These are phyloP conservation scores for Chloromonas sp. DNA, from an alignment of 163 green algal species.

Conservation along the genomic window DNA sequence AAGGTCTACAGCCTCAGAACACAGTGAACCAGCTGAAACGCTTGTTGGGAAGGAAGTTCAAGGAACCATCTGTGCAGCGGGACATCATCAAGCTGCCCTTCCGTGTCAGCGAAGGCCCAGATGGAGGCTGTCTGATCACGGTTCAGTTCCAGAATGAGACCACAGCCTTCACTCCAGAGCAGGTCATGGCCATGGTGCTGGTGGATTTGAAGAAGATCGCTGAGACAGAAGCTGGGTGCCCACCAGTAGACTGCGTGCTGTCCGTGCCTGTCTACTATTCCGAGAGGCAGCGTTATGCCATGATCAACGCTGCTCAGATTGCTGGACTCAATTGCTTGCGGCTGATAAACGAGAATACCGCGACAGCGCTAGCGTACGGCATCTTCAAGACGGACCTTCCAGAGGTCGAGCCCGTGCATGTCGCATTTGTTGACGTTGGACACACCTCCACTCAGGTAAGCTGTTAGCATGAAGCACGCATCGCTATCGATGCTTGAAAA, in stretches of 20 bases:
- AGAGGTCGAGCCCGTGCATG: constrained; percentile 77
- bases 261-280: constrained; percentile 85
- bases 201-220: constrained; percentile 85
- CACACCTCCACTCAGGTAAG: constrained; percentile 80
- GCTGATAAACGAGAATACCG: constrained; percentile 94
- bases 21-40: constrained; percentile 92
- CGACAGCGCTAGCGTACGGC: constrained; percentile 91
- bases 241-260: constrained; percentile 88
- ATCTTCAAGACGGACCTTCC: constrained; percentile 99
- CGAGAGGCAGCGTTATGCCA: constrained; percentile 77
- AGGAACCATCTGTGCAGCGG: constrained; percentile 73
- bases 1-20: constrained; percentile 89
- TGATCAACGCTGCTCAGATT: constrained; percentile 54
- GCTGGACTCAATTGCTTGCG: constrained; percentile 81
- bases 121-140: constrained; percentile 74
- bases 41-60: constrained; percentile 87
- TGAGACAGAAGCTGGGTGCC: constrained; percentile 66
- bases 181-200: constrained; percentile 88
- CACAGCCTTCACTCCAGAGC: constrained; percentile 75
- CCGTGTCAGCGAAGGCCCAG: constrained; percentile 54
- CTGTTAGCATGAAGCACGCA: no score
- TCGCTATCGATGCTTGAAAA: no score
- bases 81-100: constrained; percentile 74
- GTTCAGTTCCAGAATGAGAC: constrained; percentile 80
- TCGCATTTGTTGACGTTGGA: constrained; percentile 94